These are phyloP conservation scores for Canavalia gladiata DNA, from an alignment of 306 rosid genomes.

Conservation along the genomic window DNA sequence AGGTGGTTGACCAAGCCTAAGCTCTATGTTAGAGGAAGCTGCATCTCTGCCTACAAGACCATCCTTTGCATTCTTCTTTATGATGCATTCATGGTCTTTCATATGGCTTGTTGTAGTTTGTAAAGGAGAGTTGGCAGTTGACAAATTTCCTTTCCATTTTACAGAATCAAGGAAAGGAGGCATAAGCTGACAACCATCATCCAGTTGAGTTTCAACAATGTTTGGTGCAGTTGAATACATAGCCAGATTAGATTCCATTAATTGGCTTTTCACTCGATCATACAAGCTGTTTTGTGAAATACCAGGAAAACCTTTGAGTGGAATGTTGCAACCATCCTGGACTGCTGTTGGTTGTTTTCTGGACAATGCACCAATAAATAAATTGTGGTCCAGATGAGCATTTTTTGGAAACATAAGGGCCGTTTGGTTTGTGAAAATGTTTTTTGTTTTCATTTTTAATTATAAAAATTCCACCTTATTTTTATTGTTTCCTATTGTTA, in stretches of 20 bases:
- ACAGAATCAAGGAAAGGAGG: conserved; percentile 53
- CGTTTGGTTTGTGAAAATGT: too few relatives aligned
- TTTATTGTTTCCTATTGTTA: too few relatives aligned
- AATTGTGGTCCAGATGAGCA: conserved; percentile 49
- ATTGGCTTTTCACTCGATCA: conserved; percentile 41
- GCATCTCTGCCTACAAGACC: conserved; percentile 56
- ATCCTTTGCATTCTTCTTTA: conserved; percentile 43
- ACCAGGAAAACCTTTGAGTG: conserved; percentile 53
- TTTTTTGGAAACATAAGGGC: conserved; percentile 41
- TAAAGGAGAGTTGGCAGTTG: conserved; percentile 48
- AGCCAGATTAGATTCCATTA: conserved; percentile 47
- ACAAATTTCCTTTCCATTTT: conserved; percentile 51
- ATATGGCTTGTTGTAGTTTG: conserved; percentile 51
- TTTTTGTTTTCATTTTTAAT: too few relatives aligned
- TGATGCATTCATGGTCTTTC: conserved; percentile 55
- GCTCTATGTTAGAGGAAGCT: conserved; percentile 64
- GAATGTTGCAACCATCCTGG: conserved; percentile 51
- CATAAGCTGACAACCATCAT: conserved; percentile 49
- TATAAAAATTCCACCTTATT: too few relatives aligned
- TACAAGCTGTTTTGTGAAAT: conserved; percentile 52
- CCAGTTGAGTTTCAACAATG: conserved; percentile 48
- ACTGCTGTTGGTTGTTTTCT: conserved; percentile 49
- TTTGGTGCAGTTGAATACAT: conserved; percentile 44
- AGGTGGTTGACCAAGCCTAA: conserved; percentile 73
- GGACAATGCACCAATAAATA: conserved; percentile 53